Evolutionary conservation across 768 basidiomycete species (phyloP).

Genomic region (Kockovaella imperatae): DNA sequence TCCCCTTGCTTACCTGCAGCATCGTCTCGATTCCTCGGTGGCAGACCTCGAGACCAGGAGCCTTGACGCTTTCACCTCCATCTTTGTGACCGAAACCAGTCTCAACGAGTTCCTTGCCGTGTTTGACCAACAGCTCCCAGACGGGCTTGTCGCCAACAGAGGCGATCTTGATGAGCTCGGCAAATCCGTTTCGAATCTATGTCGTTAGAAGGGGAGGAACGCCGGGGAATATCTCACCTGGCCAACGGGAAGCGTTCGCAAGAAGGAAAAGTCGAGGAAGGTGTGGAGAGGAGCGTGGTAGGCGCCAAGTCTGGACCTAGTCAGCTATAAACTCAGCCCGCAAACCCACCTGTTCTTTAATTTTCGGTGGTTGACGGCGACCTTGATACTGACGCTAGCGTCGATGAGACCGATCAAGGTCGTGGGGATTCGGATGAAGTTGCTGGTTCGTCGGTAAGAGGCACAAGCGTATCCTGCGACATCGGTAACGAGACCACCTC

Average conservation of each 20-base stretch:
- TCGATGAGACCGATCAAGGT: constrained; percentile 46
- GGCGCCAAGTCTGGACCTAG: constrained; percentile 34
- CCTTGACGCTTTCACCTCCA: constrained; percentile 29
- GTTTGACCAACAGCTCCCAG: constrained; percentile 43
- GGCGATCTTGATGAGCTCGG: constrained; percentile 47
- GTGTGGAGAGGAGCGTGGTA: constrained; percentile 46
- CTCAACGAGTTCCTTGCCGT: constrained; percentile 44
- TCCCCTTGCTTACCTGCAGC: constrained; percentile 35
- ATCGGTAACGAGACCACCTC: constrained; percentile 45
- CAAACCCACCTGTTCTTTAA: constrained; percentile 42
- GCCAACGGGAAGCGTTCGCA: constrained; percentile 43
- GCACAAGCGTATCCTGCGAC: constrained; percentile 44
- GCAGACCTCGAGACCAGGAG: constrained; percentile 40
- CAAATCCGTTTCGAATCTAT: constrained; percentile 45
- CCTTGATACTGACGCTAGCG: constrained; percentile 46
- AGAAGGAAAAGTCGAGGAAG: constrained; percentile 45
- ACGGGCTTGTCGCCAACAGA: constrained; percentile 43
- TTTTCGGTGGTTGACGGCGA: constrained; percentile 46
- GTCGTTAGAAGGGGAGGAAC: not conserved
- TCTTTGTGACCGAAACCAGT: constrained; percentile 44
- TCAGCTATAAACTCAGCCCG: not conserved
- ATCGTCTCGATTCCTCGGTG: constrained; percentile 45
- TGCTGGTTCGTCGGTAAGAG: constrained; percentile 40
- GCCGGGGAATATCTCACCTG: constrained; percentile 16
- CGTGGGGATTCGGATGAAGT: constrained; percentile 45